Conservation (phyloP, 148 eudicot genomes). For the Euryodendron excelsum region DNA sequence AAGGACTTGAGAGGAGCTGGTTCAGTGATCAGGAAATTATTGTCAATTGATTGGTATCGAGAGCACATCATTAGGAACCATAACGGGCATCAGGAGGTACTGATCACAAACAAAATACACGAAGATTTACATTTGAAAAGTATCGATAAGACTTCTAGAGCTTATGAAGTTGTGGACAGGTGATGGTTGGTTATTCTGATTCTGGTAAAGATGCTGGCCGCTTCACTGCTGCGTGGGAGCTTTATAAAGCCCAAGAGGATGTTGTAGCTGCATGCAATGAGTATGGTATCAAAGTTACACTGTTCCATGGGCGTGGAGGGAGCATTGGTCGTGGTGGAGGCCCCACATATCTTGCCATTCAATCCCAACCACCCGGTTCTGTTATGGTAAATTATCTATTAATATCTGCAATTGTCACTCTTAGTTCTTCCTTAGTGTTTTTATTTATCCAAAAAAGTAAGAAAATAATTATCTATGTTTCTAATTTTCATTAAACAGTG, state of each 20-base stretch:
- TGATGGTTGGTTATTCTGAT: constrained; percentile 95
- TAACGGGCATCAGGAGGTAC: constrained; percentile 85
- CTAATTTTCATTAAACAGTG: not conserved
- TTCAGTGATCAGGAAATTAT: constrained; percentile 68
- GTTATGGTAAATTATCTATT: constrained; percentile 58
- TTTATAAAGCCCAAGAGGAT: constrained; percentile 91
- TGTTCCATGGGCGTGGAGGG: constrained; percentile 95
- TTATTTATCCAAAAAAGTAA: not conserved
- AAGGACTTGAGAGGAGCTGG: constrained; percentile 85
- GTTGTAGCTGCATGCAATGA: constrained; percentile 89
- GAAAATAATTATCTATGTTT: not conserved
- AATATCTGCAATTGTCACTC: not conserved
- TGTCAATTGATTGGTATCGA: constrained; percentile 87
- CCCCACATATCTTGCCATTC: constrained; percentile 89
- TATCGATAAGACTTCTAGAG: constrained; percentile 4
- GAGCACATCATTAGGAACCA: constrained; percentile 81
- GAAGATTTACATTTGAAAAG: not conserved
- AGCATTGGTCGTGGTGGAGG: constrained; percentile 96
- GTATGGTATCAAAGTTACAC: constrained; percentile 72
- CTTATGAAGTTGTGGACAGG: constrained; percentile 44
- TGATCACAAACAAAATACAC: not conserved
- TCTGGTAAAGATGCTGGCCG: constrained; percentile 97
- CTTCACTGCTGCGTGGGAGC: constrained; percentile 93
- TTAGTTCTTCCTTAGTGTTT: not conserved
- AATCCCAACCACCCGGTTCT: constrained; percentile 95